Evolutionary conservation across 805 yeast species (phyloP).

Genomic region (Monosporozyma aquatica): DNA sequence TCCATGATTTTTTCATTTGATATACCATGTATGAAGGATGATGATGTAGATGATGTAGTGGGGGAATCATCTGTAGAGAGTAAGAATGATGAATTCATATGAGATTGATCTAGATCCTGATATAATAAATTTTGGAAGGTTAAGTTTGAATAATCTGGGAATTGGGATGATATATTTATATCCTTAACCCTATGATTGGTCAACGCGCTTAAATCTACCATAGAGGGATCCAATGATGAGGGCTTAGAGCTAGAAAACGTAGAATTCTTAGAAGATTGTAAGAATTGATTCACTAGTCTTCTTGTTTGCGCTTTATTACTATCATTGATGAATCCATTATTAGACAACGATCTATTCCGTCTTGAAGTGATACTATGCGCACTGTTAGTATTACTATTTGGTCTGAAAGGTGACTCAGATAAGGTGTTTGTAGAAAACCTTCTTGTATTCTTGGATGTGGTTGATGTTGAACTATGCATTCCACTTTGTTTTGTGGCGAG

Average conservation of each 20-base stretch:
- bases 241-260: not conserved
- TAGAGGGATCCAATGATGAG: not conserved
- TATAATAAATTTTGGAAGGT: conserved; percentile 4
- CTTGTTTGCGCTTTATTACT: conserved; percentile 4
- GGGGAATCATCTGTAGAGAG: not conserved
- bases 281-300: conserved; percentile 8
- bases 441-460: not conserved
- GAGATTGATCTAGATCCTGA: conserved; percentile 5
- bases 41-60: not conserved
- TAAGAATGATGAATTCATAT: not conserved
- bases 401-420: not conserved
- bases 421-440: not conserved
- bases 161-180: not conserved
- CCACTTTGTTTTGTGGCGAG: no score
- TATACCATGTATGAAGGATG: not conserved
- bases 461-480: not conserved
- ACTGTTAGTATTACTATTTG: not conserved
- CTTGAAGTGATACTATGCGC: not conserved
- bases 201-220: not conserved
- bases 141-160: not conserved
- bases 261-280: conserved; percentile 2
- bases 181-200: not conserved
- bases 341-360: conserved; percentile 1
- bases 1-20: not conserved
- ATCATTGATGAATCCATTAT: not conserved